Conservation (phyloP, 2,329 filamentous ascomycete species). For the Colletotrichum sojae region DNA sequence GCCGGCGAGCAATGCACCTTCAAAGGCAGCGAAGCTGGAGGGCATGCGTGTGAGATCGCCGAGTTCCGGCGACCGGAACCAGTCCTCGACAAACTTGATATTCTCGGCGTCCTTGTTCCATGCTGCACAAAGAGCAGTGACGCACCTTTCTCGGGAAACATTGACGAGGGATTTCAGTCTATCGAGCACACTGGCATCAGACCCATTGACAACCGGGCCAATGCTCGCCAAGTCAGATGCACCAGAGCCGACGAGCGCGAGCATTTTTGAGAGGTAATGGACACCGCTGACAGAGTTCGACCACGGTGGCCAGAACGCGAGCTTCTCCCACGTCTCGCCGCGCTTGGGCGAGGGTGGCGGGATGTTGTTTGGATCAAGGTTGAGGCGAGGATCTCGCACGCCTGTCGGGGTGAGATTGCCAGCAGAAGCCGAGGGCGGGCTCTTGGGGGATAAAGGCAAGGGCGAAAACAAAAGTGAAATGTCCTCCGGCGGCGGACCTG, state of each 20-base stretch:
- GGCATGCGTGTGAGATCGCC: conserved; percentile 95
- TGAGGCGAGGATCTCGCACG: conserved; percentile 80
- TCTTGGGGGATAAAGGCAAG: conserved; percentile 76
- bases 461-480: conserved; percentile 90
- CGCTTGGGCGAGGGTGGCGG: conserved; percentile 83
- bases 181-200: conserved; percentile 74
- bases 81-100: conserved; percentile 93
- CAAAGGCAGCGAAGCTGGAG: conserved; percentile 85
- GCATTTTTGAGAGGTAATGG: conserved; percentile 86
- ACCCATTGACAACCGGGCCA: conserved; percentile 70
- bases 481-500: conserved; percentile 90
- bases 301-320: conserved; percentile 96
- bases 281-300: conserved; percentile 94
- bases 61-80: conserved; percentile 86
- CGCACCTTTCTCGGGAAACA: conserved; percentile 84
- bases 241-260: conserved; percentile 87
- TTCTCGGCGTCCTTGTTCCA: conserved; percentile 97
- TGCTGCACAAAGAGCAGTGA: conserved; percentile 86
- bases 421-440: conserved; percentile 69
- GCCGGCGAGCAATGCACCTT: conserved; percentile 83
- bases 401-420: conserved; percentile 67
- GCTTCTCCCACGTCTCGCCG: conserved; percentile 91
- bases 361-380: conserved; percentile 82
- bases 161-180: conserved; percentile 82
- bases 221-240: conserved; percentile 88